Evolutionary conservation across 495 filamentous ascomycete genomes (phyloP), one percentile per base, ranked within the genome.

Genomic region (Penicillium angulare): DNA sequence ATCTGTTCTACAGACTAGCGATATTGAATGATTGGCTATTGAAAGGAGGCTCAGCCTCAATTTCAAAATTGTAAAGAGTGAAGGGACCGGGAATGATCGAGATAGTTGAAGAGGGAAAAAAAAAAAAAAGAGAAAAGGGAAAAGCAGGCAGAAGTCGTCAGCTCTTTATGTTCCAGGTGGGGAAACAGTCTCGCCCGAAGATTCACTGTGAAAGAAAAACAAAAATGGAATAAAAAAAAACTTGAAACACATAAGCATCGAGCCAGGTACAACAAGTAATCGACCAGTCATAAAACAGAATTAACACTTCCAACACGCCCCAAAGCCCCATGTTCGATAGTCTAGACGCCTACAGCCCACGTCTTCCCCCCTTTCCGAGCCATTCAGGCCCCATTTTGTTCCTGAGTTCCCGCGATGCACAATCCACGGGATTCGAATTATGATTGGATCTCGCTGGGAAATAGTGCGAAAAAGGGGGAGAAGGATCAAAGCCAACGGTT

Each of bases 41-140:
- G 47, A 41, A 49, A 21, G 17, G 10, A 40, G 47, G 47, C 47
- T 39, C 45, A 36, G 45, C 47, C 36, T 41, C 36, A 34, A 49
- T 39, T 49, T 40, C 34, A 49, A 41, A 21, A 23, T 23, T 15
- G 31, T 32, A 24, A 35, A 16, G 47, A 41, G 24, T 31, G 36
- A 22, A 15, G 34, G 47, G 45, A 26, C 32, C 31, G 34, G 22
- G 7, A 29, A 10, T 16, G 45, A 36, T 31, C 21, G 33, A 48
- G 39, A 22, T n/a, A 48, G 45, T 32, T 38, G 22, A 32, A 21
- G 32, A 36, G 23, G n/a, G 22, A 15, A 29, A 36, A 13, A 29
- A 39, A 20, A 48, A 15, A 32, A 27, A 33, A 48, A 20, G 45
- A 36, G 13, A 20, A 10, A 20, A 39, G 13, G 22, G 38, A 13